These are phyloP conservation scores for Arachis stenosperma DNA, from an alignment of 306 rosid genomes.

Conservation along the genomic window DNA sequence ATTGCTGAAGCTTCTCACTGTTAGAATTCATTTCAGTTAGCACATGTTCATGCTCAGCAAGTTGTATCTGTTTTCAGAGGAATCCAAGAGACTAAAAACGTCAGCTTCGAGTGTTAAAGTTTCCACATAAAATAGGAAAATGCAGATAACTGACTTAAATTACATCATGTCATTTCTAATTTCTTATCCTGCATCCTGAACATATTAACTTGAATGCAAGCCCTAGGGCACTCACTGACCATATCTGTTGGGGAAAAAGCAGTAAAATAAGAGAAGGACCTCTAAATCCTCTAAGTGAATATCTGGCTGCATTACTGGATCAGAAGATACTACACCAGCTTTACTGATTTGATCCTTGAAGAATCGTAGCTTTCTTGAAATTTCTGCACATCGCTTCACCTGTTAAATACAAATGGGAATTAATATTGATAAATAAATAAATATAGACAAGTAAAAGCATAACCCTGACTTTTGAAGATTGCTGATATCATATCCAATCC, in stretches of 20 bases:
- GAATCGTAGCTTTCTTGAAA: conserved; percentile 86
- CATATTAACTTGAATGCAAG: conserved; percentile 17
- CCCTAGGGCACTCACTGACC: conserved; percentile 24
- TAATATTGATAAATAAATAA: conserved; percentile 10
- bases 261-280: conserved; percentile 51
- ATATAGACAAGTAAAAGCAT: not conserved
- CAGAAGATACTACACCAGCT: conserved; percentile 63
- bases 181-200: not conserved
- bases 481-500: not conserved
- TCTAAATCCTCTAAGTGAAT: conserved; percentile 79
- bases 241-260: conserved; percentile 20
- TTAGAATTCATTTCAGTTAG: conserved; percentile 78
- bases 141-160: conserved; percentile 21
- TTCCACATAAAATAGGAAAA: conserved; percentile 8
- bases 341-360: conserved; percentile 80
- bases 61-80: conserved; percentile 62
- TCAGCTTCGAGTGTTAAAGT: conserved; percentile 36
- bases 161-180: not conserved
- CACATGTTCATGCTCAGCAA: conserved; percentile 85
- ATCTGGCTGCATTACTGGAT: conserved; percentile 57
- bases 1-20: conserved; percentile 75
- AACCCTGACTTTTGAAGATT: not conserved
- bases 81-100: conserved; percentile 27
- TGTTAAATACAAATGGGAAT: conserved; percentile 44
- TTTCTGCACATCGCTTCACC: conserved; percentile 97